Conservation (phyloP, 192 early-diverging fungal species). For the Umbelopsis sp. region DNA sequence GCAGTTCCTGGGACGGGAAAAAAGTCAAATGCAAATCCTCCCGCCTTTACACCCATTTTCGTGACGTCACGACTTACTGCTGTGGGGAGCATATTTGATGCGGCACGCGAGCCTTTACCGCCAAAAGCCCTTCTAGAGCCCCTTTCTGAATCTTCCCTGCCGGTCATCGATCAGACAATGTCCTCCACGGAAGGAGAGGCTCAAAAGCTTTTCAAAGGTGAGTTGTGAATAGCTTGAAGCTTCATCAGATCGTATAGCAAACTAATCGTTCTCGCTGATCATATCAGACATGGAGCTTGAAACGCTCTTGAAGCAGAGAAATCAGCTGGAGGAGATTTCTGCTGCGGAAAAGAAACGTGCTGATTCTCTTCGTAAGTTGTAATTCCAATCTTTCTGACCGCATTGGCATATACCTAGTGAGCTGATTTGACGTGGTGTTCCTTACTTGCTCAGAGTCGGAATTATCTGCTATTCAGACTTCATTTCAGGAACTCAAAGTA, state of each 20-base stretch:
- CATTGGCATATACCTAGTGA: not conserved
- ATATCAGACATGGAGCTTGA: constrained; percentile 14
- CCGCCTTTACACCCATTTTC: not conserved
- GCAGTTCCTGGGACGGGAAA: too few relatives aligned
- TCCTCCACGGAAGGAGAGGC: constrained; percentile 24
- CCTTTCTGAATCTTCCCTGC: not conserved
- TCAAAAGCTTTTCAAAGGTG: constrained; percentile 17
- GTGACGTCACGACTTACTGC: constrained; percentile 1
- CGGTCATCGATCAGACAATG: not conserved
- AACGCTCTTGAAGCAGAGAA: constrained; percentile 16
- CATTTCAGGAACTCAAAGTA: constrained; percentile 16
- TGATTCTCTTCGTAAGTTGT: constrained; percentile 10
- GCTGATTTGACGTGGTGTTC: not conserved
- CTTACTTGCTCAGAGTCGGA: not conserved
- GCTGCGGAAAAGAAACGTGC: constrained; percentile 15
- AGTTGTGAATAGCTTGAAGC: not conserved
- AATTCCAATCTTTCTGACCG: not conserved
- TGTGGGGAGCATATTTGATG: not conserved
- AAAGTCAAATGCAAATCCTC: not conserved
- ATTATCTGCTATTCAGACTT: not conserved
- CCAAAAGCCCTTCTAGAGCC: too few relatives aligned
- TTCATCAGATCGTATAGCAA: not conserved
- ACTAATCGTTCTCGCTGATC: not conserved
- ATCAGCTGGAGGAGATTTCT: constrained; percentile 20
- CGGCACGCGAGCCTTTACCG: not conserved